Evolutionary conservation across 164 flowering plant genomes (phyloP).

Genomic region (Vitis rupestris): DNA sequence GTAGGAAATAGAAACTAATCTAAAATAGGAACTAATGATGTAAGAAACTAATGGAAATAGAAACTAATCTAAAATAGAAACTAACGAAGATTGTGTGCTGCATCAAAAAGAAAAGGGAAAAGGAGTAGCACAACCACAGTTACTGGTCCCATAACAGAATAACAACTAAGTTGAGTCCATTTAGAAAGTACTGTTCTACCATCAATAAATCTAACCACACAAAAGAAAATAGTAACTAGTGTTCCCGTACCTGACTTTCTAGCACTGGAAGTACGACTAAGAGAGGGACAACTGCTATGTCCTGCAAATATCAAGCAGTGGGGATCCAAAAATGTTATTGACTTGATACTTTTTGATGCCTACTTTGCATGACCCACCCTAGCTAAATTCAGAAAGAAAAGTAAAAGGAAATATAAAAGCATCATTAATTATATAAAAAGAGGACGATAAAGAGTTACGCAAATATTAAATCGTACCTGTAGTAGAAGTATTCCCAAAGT

Average conservation of each 20-base stretch:
- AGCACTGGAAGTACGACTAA: conserved; percentile 94
- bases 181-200: neutral
- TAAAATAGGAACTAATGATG: too few species aligned
- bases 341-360: conserved; percentile 16
- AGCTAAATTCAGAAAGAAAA: conserved; percentile 24
- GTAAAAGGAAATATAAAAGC: conserved; percentile 10
- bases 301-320: conserved; percentile 64
- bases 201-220: neutral
- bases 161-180: neutral
- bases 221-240: neutral
- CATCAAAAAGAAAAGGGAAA: too few species aligned
- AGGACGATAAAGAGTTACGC: neutral
- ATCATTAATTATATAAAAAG: neutral
- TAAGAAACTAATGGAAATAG: too few species aligned
- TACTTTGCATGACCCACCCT: conserved; percentile 19
- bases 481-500: conserved; percentile 93
- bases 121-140: neutral
- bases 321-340: conserved; percentile 24
- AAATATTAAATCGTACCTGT: conserved; percentile 50
- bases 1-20: too few species aligned
- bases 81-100: too few species aligned
- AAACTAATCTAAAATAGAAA: too few species aligned
- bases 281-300: conserved; percentile 97
- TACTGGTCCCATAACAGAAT: neutral
- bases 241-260: conserved; percentile 80